Percentiles rank a stretch among this genome's conserved stretches.
Evolutionary conservation across 441 rosid genomes (phyloP).

Genomic region (Raphanus hybrid): DNA sequence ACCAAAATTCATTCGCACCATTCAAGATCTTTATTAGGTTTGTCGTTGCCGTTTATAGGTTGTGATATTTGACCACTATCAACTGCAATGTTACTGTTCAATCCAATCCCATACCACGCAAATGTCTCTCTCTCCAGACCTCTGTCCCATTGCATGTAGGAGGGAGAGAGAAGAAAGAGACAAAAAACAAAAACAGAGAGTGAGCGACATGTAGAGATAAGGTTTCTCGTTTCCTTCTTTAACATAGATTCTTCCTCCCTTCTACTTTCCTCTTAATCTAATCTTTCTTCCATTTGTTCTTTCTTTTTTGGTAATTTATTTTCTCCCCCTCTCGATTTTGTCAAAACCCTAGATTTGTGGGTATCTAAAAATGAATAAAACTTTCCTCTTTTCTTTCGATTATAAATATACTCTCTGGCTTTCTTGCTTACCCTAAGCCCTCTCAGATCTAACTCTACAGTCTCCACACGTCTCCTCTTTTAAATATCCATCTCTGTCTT

Average conservation of each 20-base stretch:
- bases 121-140: constrained; percentile 30
- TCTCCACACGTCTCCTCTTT: constrained; percentile 6
- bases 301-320: constrained; percentile 23
- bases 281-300: constrained; percentile 23
- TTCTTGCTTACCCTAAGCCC: constrained; percentile 29
- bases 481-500: not conserved
- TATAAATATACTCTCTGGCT: constrained; percentile 31
- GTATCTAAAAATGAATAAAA: constrained; percentile 21
- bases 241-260: constrained; percentile 6
- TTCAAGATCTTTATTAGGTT: constrained; percentile 24
- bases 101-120: constrained; percentile 26
- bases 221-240: constrained; percentile 37
- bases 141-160: constrained; percentile 41
- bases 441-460: constrained; percentile 37
- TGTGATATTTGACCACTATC: constrained; percentile 28
- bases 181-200: constrained; percentile 18
- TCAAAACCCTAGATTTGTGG: constrained; percentile 43
- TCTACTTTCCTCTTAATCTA: constrained; percentile 6
- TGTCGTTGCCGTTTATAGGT: constrained; percentile 39
- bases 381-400: constrained; percentile 32
- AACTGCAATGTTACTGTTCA: constrained; percentile 29
- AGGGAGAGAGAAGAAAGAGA: constrained; percentile 10
- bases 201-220: constrained; percentile 36
- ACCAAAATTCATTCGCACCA: constrained; percentile 27
- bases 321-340: constrained; percentile 21